Evolutionary conservation across 192 early-diverging fungal species (phyloP), one percentile per base, ranked within the genome.

Genomic region (Backusella tuberculispora): DNA sequence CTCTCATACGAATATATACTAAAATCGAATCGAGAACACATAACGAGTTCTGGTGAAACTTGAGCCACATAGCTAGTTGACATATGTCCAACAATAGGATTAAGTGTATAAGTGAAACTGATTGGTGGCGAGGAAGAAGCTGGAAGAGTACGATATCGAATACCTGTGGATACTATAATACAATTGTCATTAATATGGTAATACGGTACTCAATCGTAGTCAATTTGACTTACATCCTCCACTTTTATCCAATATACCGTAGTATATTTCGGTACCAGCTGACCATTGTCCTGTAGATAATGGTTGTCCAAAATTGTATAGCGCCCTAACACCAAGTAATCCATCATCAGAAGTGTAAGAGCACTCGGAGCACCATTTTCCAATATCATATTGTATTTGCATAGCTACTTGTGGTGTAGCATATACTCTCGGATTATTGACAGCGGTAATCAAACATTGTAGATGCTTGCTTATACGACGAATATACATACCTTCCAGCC

Each of bases 51-150:
- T 4, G 86, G 85, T 37, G 88, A 86, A 24, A 98, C 86, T 71
- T 93, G 90, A 19, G 94, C 89, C 0, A 92, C 91, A 87, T 95
- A 98, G 6, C 92, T 88, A 34, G 92, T 83, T 45, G 93, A 90
- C 76, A 96, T 79, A 75, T 97, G 95, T 41, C 98, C 98, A 91
- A 99, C 96, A 76, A 97, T 92, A 14, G 96, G 97, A 70, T 95
- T 98, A 42, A 92, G 73, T 10, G 92, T 86, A 68, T 95, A 90
- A 4, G 95, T 95, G 19, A 93, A 73, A 26, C 82, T 90, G 37
- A 89, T 76, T 4, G 83, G 81, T n/a, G 78, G 78, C 19, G 83
- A 78, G 40, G 70, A 74, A 46, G 83, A 74, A 1, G 74, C 69
- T 10, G 84, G 85, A 37, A 88, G 85, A 44, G 92, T 86, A 67